These are phyloP conservation scores for Rhododendron henanense DNA, from an alignment of 148 eudicot species.

Conservation along the genomic window DNA sequence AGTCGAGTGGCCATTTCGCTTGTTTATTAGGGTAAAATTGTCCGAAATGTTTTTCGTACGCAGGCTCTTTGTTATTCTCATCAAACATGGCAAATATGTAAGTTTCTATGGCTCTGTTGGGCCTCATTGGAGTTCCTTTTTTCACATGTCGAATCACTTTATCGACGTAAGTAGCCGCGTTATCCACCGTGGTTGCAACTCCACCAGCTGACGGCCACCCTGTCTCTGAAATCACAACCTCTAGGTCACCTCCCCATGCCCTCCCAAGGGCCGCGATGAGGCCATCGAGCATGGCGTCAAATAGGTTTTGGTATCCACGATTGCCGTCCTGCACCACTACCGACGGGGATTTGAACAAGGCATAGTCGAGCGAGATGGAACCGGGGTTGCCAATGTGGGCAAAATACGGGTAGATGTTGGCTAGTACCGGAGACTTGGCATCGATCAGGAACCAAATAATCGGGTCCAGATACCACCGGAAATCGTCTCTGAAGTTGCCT, in stretches of 20 bases:
- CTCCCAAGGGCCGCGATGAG: conserved; percentile 3
- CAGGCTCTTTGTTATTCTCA: conserved; percentile 10
- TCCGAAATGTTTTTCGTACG: conserved; percentile 4
- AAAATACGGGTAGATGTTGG: conserved; percentile 11
- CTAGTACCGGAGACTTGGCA: background rate
- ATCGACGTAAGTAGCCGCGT: background rate
- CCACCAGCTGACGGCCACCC: conserved; percentile 15
- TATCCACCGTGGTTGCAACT: background rate
- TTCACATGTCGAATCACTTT: conserved; percentile 9
- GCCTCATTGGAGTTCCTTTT: conserved; percentile 10
- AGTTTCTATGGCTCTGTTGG: conserved; percentile 4
- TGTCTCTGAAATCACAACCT: conserved; percentile 8
- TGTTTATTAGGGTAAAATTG: conserved; percentile 9
- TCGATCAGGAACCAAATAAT: conserved; percentile 1
- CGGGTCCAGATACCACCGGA: background rate
- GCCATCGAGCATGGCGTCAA: conserved; percentile 7
- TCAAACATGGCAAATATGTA: conserved; percentile 17
- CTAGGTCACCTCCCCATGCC: conserved; percentile 4
- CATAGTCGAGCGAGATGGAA: background rate
- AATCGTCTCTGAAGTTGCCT: conserved; percentile 5
- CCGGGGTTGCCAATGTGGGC: background rate
- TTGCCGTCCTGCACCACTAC: conserved; percentile 14
- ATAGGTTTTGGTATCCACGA: conserved; percentile 6
- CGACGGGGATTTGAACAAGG: background rate
- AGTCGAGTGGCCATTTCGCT: background rate